Evolutionary conservation across 495 filamentous ascomycete species (phyloP).

Genomic region (Neurospora sp.): DNA sequence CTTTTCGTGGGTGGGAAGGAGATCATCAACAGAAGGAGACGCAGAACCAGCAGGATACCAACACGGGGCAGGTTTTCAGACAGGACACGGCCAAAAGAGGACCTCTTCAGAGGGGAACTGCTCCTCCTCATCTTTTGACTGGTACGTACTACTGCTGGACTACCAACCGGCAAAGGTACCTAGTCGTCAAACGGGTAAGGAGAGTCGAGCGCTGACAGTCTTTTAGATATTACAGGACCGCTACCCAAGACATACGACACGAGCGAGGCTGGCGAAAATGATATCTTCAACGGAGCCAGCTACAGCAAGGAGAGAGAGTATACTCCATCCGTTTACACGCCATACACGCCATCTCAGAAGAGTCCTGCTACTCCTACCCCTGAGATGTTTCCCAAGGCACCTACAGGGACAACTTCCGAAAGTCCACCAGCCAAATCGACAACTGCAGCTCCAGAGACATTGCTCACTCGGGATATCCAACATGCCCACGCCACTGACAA

Average conservation of each 20-base stretch:
- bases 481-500: not conserved
- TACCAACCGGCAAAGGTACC: not conserved
- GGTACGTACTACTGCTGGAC: not conserved
- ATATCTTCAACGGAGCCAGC: not conserved
- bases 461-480: not conserved
- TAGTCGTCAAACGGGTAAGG: not conserved
- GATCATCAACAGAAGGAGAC: not conserved
- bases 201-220: not conserved
- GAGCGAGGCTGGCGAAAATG: not conserved
- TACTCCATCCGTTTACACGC: not conserved
- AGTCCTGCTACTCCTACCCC: not conserved
- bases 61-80: not conserved
- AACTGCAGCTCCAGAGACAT: not conserved
- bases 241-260: not conserved
- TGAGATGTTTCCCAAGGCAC: not conserved
- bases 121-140: not conserved
- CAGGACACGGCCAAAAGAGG: not conserved
- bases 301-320: not conserved
- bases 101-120: not conserved
- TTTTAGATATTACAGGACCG: not conserved
- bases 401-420: not conserved
- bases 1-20: not conserved
- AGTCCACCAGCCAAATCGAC: not conserved
- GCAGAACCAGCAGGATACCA: not conserved
- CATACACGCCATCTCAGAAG: not conserved